These are phyloP conservation scores for Senecio squalidus DNA, from an alignment of 140 eudicot species.

Conservation along the genomic window DNA sequence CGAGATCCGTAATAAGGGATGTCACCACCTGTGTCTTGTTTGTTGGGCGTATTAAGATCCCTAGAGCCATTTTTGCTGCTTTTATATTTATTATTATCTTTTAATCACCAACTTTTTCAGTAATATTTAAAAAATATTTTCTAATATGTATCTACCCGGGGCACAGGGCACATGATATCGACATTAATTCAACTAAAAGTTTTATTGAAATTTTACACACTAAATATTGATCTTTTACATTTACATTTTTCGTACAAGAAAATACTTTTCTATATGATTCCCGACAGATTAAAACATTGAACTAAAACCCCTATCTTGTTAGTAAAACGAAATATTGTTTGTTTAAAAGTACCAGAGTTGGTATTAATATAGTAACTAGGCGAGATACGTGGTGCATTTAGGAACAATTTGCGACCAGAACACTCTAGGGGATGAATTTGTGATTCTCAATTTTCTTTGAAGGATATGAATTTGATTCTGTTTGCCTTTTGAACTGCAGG, in stretches of 20 bases:
- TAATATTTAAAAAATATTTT: too few relatives aligned
- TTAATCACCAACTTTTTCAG: slow-evolving; percentile 2
- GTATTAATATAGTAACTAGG: not conserved
- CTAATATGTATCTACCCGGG: too few relatives aligned
- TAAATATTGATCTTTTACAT: too few relatives aligned
- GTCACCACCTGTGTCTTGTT: slow-evolving; percentile 31
- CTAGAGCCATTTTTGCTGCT: not conserved
- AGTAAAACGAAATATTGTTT: not conserved
- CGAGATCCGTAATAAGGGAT: slow-evolving; percentile 31
- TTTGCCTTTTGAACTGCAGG: slow-evolving; percentile 29
- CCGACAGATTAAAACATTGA: not conserved
- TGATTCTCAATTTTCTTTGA: not conserved
- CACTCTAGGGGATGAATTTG: not conserved
- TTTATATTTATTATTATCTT: not conserved
- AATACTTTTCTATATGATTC: too few relatives aligned
- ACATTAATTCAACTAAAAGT: too few relatives aligned
- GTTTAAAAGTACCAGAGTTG: not conserved
- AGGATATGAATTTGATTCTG: not conserved
- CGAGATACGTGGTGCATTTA: not conserved
- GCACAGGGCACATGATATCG: too few relatives aligned
- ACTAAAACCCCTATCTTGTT: too few relatives aligned
- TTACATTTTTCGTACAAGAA: too few relatives aligned
- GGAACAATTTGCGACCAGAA: not conserved
- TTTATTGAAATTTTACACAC: too few relatives aligned
- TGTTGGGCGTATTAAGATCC: slow-evolving; percentile 17